Conservation (phyloP, 1,139 yeast species). For the Candida tropicalis region DNA sequence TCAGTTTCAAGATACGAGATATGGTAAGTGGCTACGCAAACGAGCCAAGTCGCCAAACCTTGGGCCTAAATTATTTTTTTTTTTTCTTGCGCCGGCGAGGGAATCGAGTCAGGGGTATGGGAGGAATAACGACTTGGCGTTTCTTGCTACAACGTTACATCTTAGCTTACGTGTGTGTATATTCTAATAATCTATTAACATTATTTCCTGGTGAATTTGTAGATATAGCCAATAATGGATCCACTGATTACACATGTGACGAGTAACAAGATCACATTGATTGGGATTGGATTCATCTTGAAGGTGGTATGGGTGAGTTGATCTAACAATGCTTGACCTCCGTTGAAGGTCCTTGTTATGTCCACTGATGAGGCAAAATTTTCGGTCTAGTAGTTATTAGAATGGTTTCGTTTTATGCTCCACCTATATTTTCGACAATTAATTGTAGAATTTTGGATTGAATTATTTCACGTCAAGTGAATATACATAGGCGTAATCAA, state of each 20-base stretch:
- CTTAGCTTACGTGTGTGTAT: background rate
- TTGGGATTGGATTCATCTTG: conserved; percentile 46
- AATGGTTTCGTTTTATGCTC: no score
- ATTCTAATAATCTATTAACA: background rate
- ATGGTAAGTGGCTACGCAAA: no score
- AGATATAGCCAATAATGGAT: conserved; percentile 32
- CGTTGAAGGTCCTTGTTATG: conserved; percentile 44
- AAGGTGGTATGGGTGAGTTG: conserved; percentile 40
- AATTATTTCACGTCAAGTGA: no score
- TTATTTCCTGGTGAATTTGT: conserved; percentile 12
- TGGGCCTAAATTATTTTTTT: background rate
- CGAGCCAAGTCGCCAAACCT: no score
- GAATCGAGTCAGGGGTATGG: no score
- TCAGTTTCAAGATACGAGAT: conserved; percentile 3
- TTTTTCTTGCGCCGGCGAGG: background rate
- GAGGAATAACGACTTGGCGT: conserved; percentile 1
- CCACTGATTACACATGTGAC: conserved; percentile 35
- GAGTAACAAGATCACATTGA: conserved; percentile 33
- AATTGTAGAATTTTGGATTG: no score
- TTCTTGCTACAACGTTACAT: background rate
- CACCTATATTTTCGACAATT: no score
- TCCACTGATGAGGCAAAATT: no score
- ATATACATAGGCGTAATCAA: no score
- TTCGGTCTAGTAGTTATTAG: no score
- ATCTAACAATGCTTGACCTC: conserved; percentile 42